These are phyloP conservation scores for Penicillium goetzii DNA, from an alignment of 495 filamentous ascomycete genomes.

Conservation along the genomic window DNA sequence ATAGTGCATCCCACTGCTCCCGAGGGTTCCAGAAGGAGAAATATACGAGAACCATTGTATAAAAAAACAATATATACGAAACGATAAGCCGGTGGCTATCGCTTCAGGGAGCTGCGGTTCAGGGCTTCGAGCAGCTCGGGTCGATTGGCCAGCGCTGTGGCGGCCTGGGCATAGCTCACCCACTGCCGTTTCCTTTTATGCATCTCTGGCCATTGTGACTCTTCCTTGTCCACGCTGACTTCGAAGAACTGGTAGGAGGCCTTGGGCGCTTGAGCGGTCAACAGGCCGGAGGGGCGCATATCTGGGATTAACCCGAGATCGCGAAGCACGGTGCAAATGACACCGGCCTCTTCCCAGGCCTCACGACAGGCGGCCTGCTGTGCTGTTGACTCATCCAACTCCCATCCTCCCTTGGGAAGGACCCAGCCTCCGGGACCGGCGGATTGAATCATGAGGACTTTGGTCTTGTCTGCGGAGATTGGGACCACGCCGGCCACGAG, in stretches of 20 bases:
- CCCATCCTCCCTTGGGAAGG: constrained; percentile 96
- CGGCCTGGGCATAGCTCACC: constrained; percentile 84
- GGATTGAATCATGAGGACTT: constrained; percentile 92
- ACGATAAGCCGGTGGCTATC: constrained; percentile 39
- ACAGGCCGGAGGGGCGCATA: constrained; percentile 59
- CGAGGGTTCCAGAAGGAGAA: constrained; percentile 6
- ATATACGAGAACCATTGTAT: constrained; percentile 18
- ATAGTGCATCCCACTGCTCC: constrained; percentile 14
- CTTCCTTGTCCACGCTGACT: constrained; percentile 78
- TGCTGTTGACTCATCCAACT: constrained; percentile 80
- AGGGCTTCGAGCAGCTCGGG: constrained; percentile 90
- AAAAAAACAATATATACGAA: constrained; percentile 19
- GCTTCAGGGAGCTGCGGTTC: constrained; percentile 74
- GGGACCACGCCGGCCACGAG: constrained; percentile 95
- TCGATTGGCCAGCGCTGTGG: constrained; percentile 69
- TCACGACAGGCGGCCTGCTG: constrained; percentile 75
- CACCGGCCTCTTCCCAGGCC: constrained; percentile 98
- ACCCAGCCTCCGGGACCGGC: constrained; percentile 90
- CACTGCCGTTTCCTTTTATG: constrained; percentile 87
- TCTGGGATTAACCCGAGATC: constrained; percentile 88
- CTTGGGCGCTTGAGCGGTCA: constrained; percentile 69
- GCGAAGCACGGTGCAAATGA: constrained; percentile 75
- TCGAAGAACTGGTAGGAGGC: constrained; percentile 89
- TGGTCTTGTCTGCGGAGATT: constrained; percentile 69
- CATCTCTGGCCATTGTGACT: constrained; percentile 89